Evolutionary conservation across 2,329 filamentous ascomycete species (phyloP), one percentile per base, ranked within the genome.

Genomic region (Penicillium verrucosum): DNA sequence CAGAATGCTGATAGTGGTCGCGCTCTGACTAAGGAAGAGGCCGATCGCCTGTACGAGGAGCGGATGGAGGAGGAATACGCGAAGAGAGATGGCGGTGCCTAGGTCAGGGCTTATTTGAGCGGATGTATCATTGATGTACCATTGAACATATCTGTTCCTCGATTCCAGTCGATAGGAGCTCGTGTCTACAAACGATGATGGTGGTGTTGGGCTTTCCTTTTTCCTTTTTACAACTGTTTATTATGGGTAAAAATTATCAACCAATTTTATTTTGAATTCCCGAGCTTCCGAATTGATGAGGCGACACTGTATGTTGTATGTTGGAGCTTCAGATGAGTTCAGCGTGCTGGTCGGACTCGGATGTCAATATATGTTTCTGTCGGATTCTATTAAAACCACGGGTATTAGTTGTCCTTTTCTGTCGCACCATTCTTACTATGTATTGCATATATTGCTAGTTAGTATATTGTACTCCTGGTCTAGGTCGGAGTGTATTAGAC

Each of bases 51-150:
- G 40, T 79, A 78, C 58, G 71, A 77, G 58, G 76, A 79, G 63
- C 70, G 75, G 14, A 79, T 79, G 65, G 77, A 77, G 66, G 77
- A 77, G 45, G 78, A 80, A 63, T 77, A 78, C 66, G 74, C 75
- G 56, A 76, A 77, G 72, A 63, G 76, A 48, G 77, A 78, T 62
- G 72, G 73, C 1, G 73, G 74, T 68, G 74, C 78, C 64, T 75
- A 64, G 67, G 45, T 25, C 23, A 11, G 18, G 5, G 16, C 18
- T 30, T 9, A 38, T 38, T 6, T 4, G 36, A 34, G 5, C 36
- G 18, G 27, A 2, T 32, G 5, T n/a, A 21, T n/a, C 6, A 14
- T 14, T 38, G 27, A 1, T 32, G 4, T n/a, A 21, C 23, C 6
- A 14, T 14, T 23, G 32, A 6, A 29, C 32, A 46, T 37, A 4